Evolutionary conservation across 352 stramenopile genomes (phyloP), one percentile per base, ranked within the genome.

Genomic region (Detonula confervacea): DNA sequence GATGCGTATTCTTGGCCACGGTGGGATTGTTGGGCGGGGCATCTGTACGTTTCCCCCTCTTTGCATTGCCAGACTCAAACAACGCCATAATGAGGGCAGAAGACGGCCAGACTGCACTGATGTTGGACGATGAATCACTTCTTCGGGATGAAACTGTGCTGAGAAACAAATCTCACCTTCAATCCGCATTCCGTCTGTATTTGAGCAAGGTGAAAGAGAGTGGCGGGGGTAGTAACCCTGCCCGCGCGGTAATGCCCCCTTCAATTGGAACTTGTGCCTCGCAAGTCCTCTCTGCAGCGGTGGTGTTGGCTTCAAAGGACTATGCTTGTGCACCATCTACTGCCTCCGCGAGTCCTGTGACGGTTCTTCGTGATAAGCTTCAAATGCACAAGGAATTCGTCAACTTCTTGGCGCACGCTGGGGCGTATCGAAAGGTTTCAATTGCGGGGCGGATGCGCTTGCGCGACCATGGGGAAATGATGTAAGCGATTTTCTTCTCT

Each of bases 391-490:
- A 16, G 16, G 55, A 78, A 33, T 83, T 75, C 46, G 42, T 83
- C 18, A 78, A 60, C 16, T 83, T 78, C 44, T 55, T 83, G 16
- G 8, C 74, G 11, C 55, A 83, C 54, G 67, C 67, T 2, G 68
- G 75, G 33, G 68, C 47, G 2, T 83, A 79, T 52, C 37, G 62
- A 16, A 69, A 62, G 35, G 55, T 83, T 8, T 70, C 47, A 5
- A 49, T 60, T 4, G 20, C 24, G 20, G 75, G 67, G 2, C 78
- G 61, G 47, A 44, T 79, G 1, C 44, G 27, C 2, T 61, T 83
- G 35, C 47, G 75, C 22, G 68, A 79, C 73, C 75, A 83, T 12
- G 75, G 67, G 56, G 75, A 83, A 42, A 66, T 79, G 61, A 78
- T 83, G 44, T 52, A 27, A 52, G 44, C n/a, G 30, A 37, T 37